A percentile compares a stretch with the other conserved stretches of the same genome.
Evolutionary conservation across 2,329 filamentous ascomycete species (phyloP).

Genomic region (Claviceps sorghi): DNA sequence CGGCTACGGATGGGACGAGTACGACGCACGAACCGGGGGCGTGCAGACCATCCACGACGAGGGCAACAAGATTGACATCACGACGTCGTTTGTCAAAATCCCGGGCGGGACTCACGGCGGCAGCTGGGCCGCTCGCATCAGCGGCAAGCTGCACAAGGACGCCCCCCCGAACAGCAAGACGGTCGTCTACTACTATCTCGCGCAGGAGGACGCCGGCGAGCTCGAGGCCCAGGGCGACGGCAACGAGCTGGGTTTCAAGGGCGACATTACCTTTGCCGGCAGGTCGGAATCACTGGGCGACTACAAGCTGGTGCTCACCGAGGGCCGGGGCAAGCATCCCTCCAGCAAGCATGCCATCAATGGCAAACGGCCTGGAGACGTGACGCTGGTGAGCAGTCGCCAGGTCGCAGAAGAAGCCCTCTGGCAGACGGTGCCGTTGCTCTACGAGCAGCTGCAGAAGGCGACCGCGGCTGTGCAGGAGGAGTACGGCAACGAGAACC

Average conservation of each 20-base stretch:
- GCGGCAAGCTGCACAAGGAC: slow-evolving; percentile 61
- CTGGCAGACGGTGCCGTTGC: slow-evolving; percentile 68
- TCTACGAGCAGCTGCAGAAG: slow-evolving; percentile 39
- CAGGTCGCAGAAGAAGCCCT: slow-evolving; percentile 49
- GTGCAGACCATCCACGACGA: slow-evolving; percentile 83
- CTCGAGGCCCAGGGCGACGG: slow-evolving; percentile 43
- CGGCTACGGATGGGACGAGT: slow-evolving; percentile 96
- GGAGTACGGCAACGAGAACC: slow-evolving; percentile 41
- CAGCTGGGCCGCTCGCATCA: slow-evolving; percentile 82
- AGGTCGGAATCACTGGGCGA: slow-evolving; percentile 57
- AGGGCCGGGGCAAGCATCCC: slow-evolving; percentile 49
- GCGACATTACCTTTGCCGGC: slow-evolving; percentile 56
- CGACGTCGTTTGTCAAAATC: slow-evolving; percentile 85
- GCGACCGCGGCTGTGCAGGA: slow-evolving; percentile 34
- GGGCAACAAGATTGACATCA: slow-evolving; percentile 77
- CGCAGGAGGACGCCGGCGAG: slow-evolving; percentile 58
- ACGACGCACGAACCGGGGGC: slow-evolving; percentile 77
- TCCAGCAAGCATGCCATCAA: slow-evolving; percentile 52
- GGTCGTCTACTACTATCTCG: slow-evolving; percentile 68
- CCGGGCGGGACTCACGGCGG: slow-evolving; percentile 75
- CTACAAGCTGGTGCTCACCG: slow-evolving; percentile 65
- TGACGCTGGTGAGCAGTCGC: slow-evolving; percentile 62
- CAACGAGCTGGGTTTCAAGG: slow-evolving; percentile 35
- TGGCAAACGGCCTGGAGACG: slow-evolving; percentile 55
- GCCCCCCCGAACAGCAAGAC: slow-evolving; percentile 54